Percentiles rank a stretch among this genome's conserved stretches.
These are phyloP conservation scores for Aspergillus caelatus DNA, from an alignment of 2,329 filamentous ascomycete species.

Conservation along the genomic window DNA sequence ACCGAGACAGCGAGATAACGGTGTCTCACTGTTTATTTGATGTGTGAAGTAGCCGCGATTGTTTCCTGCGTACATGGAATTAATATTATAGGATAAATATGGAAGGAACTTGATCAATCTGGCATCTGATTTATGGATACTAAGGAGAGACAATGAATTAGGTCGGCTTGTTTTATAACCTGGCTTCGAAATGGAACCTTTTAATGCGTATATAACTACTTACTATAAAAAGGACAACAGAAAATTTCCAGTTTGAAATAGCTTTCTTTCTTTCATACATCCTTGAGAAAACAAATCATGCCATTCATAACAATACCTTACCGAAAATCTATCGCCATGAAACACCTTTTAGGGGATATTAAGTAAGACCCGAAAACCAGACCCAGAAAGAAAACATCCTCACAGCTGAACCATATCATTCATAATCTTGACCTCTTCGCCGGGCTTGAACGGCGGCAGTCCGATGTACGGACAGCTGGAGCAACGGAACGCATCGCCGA, in stretches of 20 bases:
- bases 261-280: not conserved
- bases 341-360: conserved; percentile 4
- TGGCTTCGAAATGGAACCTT: too few species aligned
- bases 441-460: conserved; percentile 93
- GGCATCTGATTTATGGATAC: not conserved
- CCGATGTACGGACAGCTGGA: conserved; percentile 82
- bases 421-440: conserved; percentile 86
- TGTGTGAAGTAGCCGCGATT: too few species aligned
- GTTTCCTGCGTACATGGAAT: too few species aligned
- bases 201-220: not conserved
- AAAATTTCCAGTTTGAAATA: not conserved
- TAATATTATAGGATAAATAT: not conserved
- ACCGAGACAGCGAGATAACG: not conserved
- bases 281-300: not conserved
- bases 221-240: not conserved
- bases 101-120: not conserved
- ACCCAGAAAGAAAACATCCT: conserved; percentile 1
- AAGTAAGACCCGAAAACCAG: not conserved
- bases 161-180: not conserved
- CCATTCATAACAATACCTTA: not conserved
- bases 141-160: not conserved
- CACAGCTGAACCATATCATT: conserved; percentile 85
- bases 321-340: not conserved
- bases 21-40: too few species aligned
- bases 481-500: conserved; percentile 86